Evolutionary conservation across 1,139 yeast species (phyloP).

Genomic region (Candida sp.): DNA sequence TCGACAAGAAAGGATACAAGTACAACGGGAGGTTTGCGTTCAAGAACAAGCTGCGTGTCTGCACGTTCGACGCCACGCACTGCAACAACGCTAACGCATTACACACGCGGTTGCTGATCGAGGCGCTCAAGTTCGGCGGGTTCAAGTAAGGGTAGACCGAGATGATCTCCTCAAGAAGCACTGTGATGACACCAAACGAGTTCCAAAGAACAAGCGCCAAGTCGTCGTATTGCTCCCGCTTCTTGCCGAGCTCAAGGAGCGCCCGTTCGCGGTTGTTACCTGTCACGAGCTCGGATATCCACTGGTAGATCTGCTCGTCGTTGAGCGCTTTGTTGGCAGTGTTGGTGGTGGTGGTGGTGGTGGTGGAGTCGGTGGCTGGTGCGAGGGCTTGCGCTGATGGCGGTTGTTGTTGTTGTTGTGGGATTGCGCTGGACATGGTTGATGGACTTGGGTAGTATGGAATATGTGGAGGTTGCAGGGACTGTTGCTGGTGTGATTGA

Average conservation of each 20-base stretch:
- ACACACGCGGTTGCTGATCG: constrained; percentile 93
- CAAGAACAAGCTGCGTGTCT: constrained; percentile 82
- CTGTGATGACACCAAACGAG: constrained; percentile 96
- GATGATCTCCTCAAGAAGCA: constrained; percentile 85
- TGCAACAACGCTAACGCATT: constrained; percentile 94
- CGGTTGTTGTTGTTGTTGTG: not conserved
- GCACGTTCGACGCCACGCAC: constrained; percentile 96
- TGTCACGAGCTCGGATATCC: constrained; percentile 89
- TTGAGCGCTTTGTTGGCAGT: constrained; percentile 58
- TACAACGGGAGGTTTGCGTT: constrained; percentile 93
- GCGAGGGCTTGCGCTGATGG: not conserved
- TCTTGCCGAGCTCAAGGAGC: constrained; percentile 86
- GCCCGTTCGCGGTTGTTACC: constrained; percentile 96
- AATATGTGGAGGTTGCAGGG: not conserved
- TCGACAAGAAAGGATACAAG: constrained; percentile 90
- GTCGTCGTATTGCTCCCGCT: constrained; percentile 94
- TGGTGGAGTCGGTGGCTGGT: too few relatives aligned
- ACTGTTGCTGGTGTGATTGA: not conserved
- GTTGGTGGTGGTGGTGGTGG: not conserved
- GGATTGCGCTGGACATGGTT: not conserved
- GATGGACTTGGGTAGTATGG: not conserved
- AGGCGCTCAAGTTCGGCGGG: constrained; percentile 86
- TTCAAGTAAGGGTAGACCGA: constrained; percentile 88
- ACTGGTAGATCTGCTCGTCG: constrained; percentile 86
- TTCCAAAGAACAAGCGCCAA: constrained; percentile 94